Base-by-base conservation (phyloP, 257 asterid species). In the Dorcoceras hygrometricum region DNA sequence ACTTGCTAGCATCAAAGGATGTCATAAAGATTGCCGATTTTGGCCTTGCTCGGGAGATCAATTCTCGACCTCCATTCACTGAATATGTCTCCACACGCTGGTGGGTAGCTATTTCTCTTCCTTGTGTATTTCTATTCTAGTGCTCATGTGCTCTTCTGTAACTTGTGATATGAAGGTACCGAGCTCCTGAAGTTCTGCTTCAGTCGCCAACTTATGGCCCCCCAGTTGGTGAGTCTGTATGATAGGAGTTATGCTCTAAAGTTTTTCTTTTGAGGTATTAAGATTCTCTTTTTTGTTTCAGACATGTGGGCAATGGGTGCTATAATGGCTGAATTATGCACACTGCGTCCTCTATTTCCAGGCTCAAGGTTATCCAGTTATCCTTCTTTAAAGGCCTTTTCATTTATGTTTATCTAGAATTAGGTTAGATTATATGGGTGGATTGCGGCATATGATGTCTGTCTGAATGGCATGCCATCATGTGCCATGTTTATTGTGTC, bases 41-140 rank as follows among this genome's bases (percentile, higher is more conserved):
- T 65, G 99, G 99, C 63, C 96, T 93, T 50, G 97, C 96, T 72
- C 97, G 99, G 59, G 99, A 93, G 89, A 84, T 85, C 78, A 82
- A 83, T 69, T 83, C 97, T 69, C 79, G 57, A 66, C 97, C 99
- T 55, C 99, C 99, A 22, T 90, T 82, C 69, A 93, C 97, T 8
- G 99, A 93, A 74, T 93, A 93, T 64, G 99, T 93, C 63, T 93
- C 97, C 32, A 93, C 99, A 29, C 97, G 97, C 68, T 93, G 99
- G 99, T 93, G 60, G 62, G 96, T 83, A 50, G 61, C 27, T 62
- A 25, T 76, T 55, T 69, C 31, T 53, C 64, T 24, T 10, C 18
- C 28, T 25, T 50, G 32, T 76, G 57, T 68, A 46, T 54, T 62
- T 54, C n/a, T 39, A 25, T 46, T 23, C 31, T 70, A 20, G 34